Conservation (phyloP, 2,329 filamentous ascomycete genomes). For the Nemania serpens region DNA sequence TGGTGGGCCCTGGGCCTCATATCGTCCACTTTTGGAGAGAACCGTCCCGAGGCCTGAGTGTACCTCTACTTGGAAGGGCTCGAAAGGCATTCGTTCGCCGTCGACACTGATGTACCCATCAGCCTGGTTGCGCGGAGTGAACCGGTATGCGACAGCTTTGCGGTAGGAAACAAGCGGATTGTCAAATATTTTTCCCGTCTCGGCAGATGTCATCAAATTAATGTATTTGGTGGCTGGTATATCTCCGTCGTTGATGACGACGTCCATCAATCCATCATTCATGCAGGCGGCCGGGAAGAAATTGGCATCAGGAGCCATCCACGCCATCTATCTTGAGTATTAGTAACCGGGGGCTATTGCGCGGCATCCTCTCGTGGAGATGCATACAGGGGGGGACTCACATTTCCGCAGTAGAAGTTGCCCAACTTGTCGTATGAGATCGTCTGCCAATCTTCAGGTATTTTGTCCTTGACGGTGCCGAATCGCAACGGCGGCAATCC, state of each 20-base stretch:
- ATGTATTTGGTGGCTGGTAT: conserved; percentile 69
- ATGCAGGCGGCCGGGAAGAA: conserved; percentile 87
- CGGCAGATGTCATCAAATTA: conserved; percentile 71
- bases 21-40: conserved; percentile 75
- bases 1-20: conserved; percentile 65
- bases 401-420: conserved; percentile 93
- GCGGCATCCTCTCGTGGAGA: background rate
- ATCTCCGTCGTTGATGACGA: conserved; percentile 79
- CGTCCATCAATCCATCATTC: conserved; percentile 83
- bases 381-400: conserved; percentile 46
- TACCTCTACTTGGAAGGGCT: conserved; percentile 88
- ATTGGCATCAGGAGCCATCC: conserved; percentile 83
- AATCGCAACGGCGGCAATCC: conserved; percentile 76
- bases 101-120: conserved; percentile 93
- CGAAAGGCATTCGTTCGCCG: conserved; percentile 85
- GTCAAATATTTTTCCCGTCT: conserved; percentile 78
- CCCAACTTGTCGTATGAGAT: conserved; percentile 77
- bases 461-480: conserved; percentile 76
- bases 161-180: conserved; percentile 76
- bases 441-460: conserved; percentile 79
- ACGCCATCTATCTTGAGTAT: conserved; percentile 69
- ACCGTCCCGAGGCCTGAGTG: conserved; percentile 82
- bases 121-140: conserved; percentile 72
- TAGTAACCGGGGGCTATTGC: conserved; percentile 18
- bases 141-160: conserved; percentile 86